Percentiles rank a stretch among this genome's conserved stretches.
phyloP scores from a whole-genome alignment of 2,329 filamentous ascomycete genomes.

The Piedraia hortae region DNA sequence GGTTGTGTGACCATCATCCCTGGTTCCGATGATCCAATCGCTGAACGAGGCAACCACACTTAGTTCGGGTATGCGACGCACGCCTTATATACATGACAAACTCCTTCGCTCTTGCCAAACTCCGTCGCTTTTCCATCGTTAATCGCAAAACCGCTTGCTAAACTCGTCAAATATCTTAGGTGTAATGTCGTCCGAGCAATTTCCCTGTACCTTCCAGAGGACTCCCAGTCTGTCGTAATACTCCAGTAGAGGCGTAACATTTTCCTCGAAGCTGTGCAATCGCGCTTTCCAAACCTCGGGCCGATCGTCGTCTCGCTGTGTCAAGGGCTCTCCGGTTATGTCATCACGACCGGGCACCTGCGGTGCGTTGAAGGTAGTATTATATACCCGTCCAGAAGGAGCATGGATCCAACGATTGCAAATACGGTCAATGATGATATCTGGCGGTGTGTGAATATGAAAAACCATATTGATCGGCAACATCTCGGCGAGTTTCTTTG shows the following conservation, averaged over 20 bases:
- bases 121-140: slow-evolving; percentile 1
- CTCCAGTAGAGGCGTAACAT: slow-evolving; percentile 56
- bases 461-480: slow-evolving; percentile 91
- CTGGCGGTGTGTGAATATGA: slow-evolving; percentile 57
- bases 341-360: slow-evolving; percentile 61
- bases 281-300: slow-evolving; percentile 63
- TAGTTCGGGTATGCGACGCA: no score
- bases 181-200: slow-evolving; percentile 82
- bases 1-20: no score
- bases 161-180: slow-evolving; percentile 72
- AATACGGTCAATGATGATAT: slow-evolving; percentile 72
- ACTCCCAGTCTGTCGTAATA: slow-evolving; percentile 70
- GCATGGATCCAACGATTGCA: slow-evolving; percentile 82
- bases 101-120: no score
- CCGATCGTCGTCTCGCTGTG: slow-evolving; percentile 61
- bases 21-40: no score
- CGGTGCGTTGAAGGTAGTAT: slow-evolving; percentile 74
- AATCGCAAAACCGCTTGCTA: slow-evolving; percentile 36
- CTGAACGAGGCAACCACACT: no score
- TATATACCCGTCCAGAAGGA: slow-evolving; percentile 77
- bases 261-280: slow-evolving; percentile 63
- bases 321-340: slow-evolving; percentile 62
- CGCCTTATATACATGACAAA: no score
- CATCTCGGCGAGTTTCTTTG: slow-evolving; percentile 44
- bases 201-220: slow-evolving; percentile 61